Base-by-base conservation (phyloP, 2,329 filamentous ascomycete genomes). In the Sordariomycetes sp. region DNA sequence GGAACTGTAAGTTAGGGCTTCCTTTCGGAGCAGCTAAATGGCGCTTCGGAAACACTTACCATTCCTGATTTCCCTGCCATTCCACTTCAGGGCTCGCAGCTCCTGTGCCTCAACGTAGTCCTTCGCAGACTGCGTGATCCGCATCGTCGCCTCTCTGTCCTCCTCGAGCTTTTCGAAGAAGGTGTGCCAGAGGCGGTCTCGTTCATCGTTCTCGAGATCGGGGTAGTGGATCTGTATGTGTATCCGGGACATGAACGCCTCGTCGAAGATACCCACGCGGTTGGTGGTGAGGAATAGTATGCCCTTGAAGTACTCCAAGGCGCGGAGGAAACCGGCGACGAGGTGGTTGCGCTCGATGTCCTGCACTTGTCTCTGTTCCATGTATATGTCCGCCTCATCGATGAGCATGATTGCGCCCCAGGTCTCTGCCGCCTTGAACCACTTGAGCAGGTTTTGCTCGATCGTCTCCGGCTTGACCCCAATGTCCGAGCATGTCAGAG, bases 261-360 rank as follows among this genome's bases (percentile, higher is more conserved):
- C 73, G 59, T 78, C 76, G n/a, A 78, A 70, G 6, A 65, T 64
- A 1, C 73, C 72, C 1, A 76, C 70, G 1, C 74, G 69, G 62
- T 77, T 78, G 14, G 75, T 78, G 0, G 75, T 78, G 4, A 78
- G 66, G 61, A 73, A 73, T 0, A 76, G 63, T 54, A 76, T 71
- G 1, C 74, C 74, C 1, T 63, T 60, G 55, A 74, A 75, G 62
- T 74, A 75, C 58, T 75, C 73, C 0, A 71, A 64, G 0, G 66
- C 65, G 0, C 66, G 59, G 1, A 70, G 62, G 52, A 70, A 70
- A 5, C 64, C 67, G 64, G 50, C 37, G 2, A 60, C 37, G 1
- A 34, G 54, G 5, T 53, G 37, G 37, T 64, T 64, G 0, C 61
- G 55, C 10, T 61, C 59, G 11, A 64, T 28, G 22, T 64, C 61